Conservation (phyloP, 768 basidiomycete species). For the Russula virescens region DNA sequence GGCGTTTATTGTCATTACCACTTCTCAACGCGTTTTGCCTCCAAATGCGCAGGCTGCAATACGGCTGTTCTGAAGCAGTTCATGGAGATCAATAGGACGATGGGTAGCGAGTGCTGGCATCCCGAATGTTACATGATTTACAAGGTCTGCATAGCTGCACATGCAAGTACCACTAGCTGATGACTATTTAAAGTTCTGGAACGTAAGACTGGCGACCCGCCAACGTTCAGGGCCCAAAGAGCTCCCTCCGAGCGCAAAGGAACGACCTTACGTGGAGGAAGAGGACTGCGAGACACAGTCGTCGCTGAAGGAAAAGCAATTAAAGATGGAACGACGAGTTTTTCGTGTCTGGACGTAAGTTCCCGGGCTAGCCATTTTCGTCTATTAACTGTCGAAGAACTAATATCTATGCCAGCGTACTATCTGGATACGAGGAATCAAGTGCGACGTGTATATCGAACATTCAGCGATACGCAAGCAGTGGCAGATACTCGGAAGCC, state of each 20-base stretch:
- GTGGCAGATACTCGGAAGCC: conserved; percentile 91
- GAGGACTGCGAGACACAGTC: conserved; percentile 72
- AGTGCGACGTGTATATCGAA: conserved; percentile 98
- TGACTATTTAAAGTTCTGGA: conserved; percentile 76
- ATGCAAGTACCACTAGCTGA: not conserved
- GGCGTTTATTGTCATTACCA: conserved; percentile 99
- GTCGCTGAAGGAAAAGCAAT: conserved; percentile 84
- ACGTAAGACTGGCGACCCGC: conserved; percentile 84
- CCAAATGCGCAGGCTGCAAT: conserved; percentile 96
- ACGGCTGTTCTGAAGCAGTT: conserved; percentile 98
- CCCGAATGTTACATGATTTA: conserved; percentile 99
- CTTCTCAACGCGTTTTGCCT: conserved; percentile 97
- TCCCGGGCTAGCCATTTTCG: not conserved
- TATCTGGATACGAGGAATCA: conserved; percentile 97
- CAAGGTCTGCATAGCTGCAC: conserved; percentile 51
- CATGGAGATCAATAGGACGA: conserved; percentile 98
- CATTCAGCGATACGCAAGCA: conserved; percentile 96
- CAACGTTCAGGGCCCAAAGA: conserved; percentile 53
- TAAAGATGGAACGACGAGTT: conserved; percentile 93
- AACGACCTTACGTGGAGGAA: conserved; percentile 63
- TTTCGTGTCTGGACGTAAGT: conserved; percentile 98
- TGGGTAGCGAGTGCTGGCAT: conserved; percentile 99
- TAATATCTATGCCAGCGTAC: conserved; percentile 49
- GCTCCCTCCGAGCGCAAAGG: conserved; percentile 27
- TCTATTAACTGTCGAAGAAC: not conserved